phyloP scores from a whole-genome alignment of 2,329 filamentous ascomycete genomes.

The Colletotrichum zoysiae region DNA sequence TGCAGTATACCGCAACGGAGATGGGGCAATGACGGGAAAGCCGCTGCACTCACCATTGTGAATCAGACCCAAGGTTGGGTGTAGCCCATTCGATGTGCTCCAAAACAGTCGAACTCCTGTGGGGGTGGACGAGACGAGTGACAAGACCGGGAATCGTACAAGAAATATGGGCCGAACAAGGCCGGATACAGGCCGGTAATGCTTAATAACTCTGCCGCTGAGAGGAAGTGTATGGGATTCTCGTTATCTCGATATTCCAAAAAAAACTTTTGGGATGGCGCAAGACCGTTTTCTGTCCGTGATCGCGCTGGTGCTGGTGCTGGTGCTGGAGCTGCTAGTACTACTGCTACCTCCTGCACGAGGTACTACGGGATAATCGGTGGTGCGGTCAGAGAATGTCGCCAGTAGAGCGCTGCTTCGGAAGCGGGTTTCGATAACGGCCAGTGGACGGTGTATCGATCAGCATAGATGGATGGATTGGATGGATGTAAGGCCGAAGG shows the following conservation, averaged over 20 bases:
- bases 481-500: slow-evolving; percentile 31
- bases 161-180: slow-evolving; percentile 23
- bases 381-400: background rate
- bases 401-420: background rate
- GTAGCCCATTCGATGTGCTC: slow-evolving; percentile 40
- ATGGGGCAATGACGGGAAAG: slow-evolving; percentile 28
- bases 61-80: slow-evolving; percentile 30
- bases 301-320: background rate
- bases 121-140: slow-evolving; percentile 23
- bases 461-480: background rate
- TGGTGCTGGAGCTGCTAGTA: background rate
- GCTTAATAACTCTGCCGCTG: slow-evolving; percentile 8
- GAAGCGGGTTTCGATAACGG: background rate
- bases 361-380: background rate
- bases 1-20: slow-evolving; percentile 8
- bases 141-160: slow-evolving; percentile 11
- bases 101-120: slow-evolving; percentile 38
- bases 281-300: background rate
- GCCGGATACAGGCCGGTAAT: slow-evolving; percentile 7
- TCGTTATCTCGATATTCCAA: background rate
- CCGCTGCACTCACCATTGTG: slow-evolving; percentile 35
- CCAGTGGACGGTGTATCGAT: background rate
- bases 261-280: background rate
- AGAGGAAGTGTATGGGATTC: background rate
- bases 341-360: background rate